Percentiles rank a stretch among this genome's conserved stretches.
These are phyloP conservation scores for Neopestalotiopsis sp. DNA, from an alignment of 2,329 filamentous ascomycete species.

Conservation along the genomic window DNA sequence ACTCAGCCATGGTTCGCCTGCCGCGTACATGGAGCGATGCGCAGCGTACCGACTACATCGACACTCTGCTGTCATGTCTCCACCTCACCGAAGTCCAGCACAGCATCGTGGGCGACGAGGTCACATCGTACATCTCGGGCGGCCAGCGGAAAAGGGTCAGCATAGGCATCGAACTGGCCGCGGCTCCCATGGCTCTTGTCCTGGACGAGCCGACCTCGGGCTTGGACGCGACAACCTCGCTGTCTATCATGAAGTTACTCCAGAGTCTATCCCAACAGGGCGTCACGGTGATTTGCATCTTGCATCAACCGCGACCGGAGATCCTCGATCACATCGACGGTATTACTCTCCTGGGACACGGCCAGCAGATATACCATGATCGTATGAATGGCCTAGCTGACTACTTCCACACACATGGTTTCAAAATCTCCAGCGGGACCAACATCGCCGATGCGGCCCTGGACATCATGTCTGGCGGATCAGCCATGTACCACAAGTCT, in stretches of 20 bases:
- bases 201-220: constrained; percentile 10
- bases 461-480: not conserved
- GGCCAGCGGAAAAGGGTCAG: constrained; percentile 10
- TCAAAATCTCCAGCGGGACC: not conserved
- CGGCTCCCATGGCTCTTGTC: not conserved
- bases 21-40: constrained; percentile 1
- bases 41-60: not conserved
- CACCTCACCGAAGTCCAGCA: constrained; percentile 5
- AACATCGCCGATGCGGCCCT: constrained; percentile 6
- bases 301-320: constrained; percentile 9
- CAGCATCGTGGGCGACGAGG: not conserved
- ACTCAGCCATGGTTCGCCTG: constrained; percentile 6
- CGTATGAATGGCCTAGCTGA: not conserved
- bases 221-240: constrained; percentile 7
- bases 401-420: not conserved
- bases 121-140: not conserved
- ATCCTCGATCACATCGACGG: constrained; percentile 11
- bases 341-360: constrained; percentile 6
- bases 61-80: constrained; percentile 6
- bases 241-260: constrained; percentile 10
- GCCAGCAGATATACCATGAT: not conserved
- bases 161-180: constrained; percentile 6
- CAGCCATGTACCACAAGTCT: constrained; percentile 6
- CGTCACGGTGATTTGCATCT: constrained; percentile 6
- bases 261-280: not conserved